Base-by-base conservation (phyloP, 176 grass and related monocot genomes). In the Bothriochloa decipiens region DNA sequence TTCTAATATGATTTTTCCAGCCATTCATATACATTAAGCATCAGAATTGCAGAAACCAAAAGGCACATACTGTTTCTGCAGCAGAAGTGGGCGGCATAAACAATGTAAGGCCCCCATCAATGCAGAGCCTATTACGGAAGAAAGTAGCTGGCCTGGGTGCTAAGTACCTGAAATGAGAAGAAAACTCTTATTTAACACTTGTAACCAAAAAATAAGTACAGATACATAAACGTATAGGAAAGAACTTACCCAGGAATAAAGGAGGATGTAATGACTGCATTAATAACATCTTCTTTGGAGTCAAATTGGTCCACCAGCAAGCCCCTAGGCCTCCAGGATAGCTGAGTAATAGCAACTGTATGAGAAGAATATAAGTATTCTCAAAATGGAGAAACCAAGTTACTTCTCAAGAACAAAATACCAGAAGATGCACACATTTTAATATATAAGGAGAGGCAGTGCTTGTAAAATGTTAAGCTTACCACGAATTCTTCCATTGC, bases 31-130 rank as follows among this genome's bases (percentile, higher is more conserved):
- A 62, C 23, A 62, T 62, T 26, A 62, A 62, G 58, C 58, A 26
- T 62, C 0, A 25, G n/a, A 3, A 62, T 25, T 62, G 58, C n/a
- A 62, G n/a, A 62, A 61, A 62, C 58, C 58, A 26, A 62, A 62
- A 26, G n/a, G n/a, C 11, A 62, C 58, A 26, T 87, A 98, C 93
- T 18, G 96, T 98, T 90, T 93, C 68, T 1, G 91, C 81, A 89
- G 96, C 91, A 90, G 96, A 93, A 80, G 96, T 95, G 68, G 96
- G 96, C 52, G 96, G 96, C 92, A 98, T 98, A 92, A 98, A 98
- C 77, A 98, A 87, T 47, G 93, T 98, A 77, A 98, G 87, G 15
- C 96, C 96, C 25, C 96, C 96, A 79, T 98, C 93, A 74, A 98
- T 95, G 76, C 96, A 95, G 36, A 95, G 53, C 74, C 85, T 90